Evolutionary conservation across 306 rosid species (phyloP), one percentile per base, ranked within the genome.

Genomic region (Betula pendula): DNA sequence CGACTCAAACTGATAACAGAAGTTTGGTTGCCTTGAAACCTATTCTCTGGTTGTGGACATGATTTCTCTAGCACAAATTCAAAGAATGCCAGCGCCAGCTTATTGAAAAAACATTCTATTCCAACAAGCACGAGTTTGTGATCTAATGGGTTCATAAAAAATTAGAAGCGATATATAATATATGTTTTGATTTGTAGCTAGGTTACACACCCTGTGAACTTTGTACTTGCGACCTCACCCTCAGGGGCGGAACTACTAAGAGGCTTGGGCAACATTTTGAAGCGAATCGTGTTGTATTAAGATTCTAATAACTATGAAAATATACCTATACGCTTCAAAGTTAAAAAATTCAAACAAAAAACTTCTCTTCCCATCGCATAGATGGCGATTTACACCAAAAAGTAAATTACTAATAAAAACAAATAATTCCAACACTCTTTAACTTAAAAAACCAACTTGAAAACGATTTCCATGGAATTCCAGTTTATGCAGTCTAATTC

Each of bases 1-100:
- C 16, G 27, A 56, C 63, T 56, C 33, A 24, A 24, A 56, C 10
- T 3, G n/a, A 56, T 24, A 9, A 56, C 27, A 56, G 33, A 56
- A 56, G 17, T 56, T 70, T 58, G 67, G 48, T n/a, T 40, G 35
- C 69, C 67, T 81, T 49, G 58, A 70, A 22, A 71, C 43, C 40
- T 35, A 3, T 68, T 53, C 5, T 45, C 35, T 31, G 5, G 14
- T 53, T 42, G 33, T 13, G 50, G 49, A 25, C 16, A 27, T 22
- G 38, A 48, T 22, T 69, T 62, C 47, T 29, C 17, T 40, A 35
- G n/a, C 43, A 27, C 63, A 14, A 47, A 40, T 1, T 62, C 27
- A 50, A 27, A 40, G 14, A 49, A 69, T 4, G 29, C 5, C 25
- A 52, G 19, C n/a, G 50, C 59, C 24, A 51, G 5, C 49, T 70